These are phyloP conservation scores for Fusarium liriodendri DNA, from an alignment of 2,329 filamentous ascomycete species.

Conservation along the genomic window DNA sequence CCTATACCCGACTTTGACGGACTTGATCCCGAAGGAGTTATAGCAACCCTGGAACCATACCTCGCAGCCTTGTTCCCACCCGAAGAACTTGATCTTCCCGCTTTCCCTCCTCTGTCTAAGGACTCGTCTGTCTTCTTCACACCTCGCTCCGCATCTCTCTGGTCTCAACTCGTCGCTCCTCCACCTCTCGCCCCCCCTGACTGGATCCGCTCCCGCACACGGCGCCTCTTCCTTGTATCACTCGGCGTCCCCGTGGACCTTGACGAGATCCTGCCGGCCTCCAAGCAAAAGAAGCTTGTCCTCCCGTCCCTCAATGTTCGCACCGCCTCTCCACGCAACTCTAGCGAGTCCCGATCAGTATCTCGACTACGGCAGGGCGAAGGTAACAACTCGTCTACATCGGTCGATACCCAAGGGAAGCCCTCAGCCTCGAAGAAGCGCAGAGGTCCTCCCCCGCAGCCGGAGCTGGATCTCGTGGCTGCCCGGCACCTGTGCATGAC, in stretches of 20 bases:
- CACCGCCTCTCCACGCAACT: slow-evolving; percentile 65
- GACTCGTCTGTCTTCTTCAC: slow-evolving; percentile 80
- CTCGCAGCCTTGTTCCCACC: slow-evolving; percentile 74
- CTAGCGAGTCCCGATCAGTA: slow-evolving; percentile 63
- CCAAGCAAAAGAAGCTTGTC: slow-evolving; percentile 97
- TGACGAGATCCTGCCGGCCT: slow-evolving; percentile 95
- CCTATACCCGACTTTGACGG: slow-evolving; percentile 76
- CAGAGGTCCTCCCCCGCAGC: slow-evolving; percentile 73
- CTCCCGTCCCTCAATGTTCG: slow-evolving; percentile 87
- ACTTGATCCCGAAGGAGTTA: slow-evolving; percentile 70
- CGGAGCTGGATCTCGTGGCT: slow-evolving; percentile 81
- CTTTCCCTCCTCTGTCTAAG: slow-evolving; percentile 62
- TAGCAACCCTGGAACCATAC: slow-evolving; percentile 72
- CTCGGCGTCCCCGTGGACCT: slow-evolving; percentile 95
- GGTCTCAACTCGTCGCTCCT: slow-evolving; percentile 95
- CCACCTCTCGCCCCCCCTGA: slow-evolving; percentile 95
- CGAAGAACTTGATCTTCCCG: slow-evolving; percentile 63
- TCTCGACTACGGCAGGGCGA: slow-evolving; percentile 60
- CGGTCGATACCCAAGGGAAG: slow-evolving; percentile 69
- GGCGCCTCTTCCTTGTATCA: slow-evolving; percentile 93
- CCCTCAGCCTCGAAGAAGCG: slow-evolving; percentile 57
- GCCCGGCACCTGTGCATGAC: slow-evolving; percentile 84
- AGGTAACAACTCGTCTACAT: slow-evolving; percentile 66
- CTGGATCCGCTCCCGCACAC: slow-evolving; percentile 96
- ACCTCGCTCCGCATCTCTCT: slow-evolving; percentile 87